Base-by-base conservation (phyloP, 1,284 basidiomycete genomes). In the Rhodotorula sp. region DNA sequence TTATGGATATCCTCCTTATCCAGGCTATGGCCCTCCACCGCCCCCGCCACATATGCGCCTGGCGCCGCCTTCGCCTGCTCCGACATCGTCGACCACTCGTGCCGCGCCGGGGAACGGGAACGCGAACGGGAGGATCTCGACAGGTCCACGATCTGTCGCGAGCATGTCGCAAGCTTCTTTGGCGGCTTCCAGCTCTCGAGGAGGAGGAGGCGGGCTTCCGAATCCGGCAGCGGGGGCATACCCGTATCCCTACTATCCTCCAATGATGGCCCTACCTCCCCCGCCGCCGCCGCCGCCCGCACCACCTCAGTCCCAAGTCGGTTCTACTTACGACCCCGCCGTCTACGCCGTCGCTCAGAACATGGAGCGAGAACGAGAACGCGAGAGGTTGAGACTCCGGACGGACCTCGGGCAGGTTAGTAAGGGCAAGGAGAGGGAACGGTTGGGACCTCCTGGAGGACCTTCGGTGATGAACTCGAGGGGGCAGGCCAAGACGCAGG, bases 321-420 rank as follows among this genome's bases (percentile, higher is more conserved):
- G 49, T 1, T 51, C 49, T 1, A 29, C 53, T 12, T 54, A 54
- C 53, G 53, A 54, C 26, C 56, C 66, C 5, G 66, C 66, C 10
- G 60, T 61, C 7, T 53, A 63, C 18, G 66, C 68, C 22, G 68
- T 70, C 15, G 64, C 64, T 33, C 49, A 53, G 7, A 63, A 62
- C 22, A 60, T 70, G 18, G 60, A 65, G 54, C 54, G 37, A 2
- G 67, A 51, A 22, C 7, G 67, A 7, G 62, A 68, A 8, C 51
- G 68, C 5, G 58, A 63, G 20, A n/a, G 67, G 6, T 30, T 49
- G 45, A 33, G 63, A 37, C 58, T 56, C 24, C 24, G 29, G 24
- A 59, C 46, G 3, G 56, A 49, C 2, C 22, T 20, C 26, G 49
- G 58, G 8, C 18, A 7, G n/a, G 48, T 24, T 6, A 55, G 54